phyloP scores from a whole-genome alignment of 345 rosid species.

The Aegle marmelos region DNA sequence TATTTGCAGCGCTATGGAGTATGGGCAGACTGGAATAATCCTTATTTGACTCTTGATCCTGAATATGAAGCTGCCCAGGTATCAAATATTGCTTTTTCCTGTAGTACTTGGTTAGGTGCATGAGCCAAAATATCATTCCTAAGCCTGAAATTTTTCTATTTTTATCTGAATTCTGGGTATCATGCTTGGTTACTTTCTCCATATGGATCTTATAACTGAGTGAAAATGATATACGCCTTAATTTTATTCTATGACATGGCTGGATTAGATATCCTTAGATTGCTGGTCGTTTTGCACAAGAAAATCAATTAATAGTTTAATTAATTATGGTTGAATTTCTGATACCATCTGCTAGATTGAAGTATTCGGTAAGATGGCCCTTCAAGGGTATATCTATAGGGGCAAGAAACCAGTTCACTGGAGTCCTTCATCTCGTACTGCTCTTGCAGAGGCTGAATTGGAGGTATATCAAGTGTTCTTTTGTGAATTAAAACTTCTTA shows the following conservation, averaged over 20 bases:
- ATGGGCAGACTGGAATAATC: constrained; percentile 92
- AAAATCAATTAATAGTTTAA: not conserved
- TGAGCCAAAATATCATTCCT: not conserved
- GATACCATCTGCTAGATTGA: constrained; percentile 60
- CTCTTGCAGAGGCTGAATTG: constrained; percentile 98
- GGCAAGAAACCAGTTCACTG: constrained; percentile 97
- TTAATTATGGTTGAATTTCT: constrained; percentile 3
- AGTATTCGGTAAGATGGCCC: constrained; percentile 87
- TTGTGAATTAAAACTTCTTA: not conserved
- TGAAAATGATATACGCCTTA: not conserved
- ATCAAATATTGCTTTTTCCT: constrained; percentile 29
- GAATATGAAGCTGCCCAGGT: constrained; percentile 98
- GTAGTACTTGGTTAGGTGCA: constrained; percentile 5
- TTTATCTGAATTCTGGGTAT: not conserved
- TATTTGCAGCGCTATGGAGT: constrained; percentile 85
- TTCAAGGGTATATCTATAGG: constrained; percentile 84
- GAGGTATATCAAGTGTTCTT: constrained; percentile 51
- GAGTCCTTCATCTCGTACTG: constrained; percentile 97
- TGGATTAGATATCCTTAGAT: not conserved
- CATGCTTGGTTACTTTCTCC: not conserved
- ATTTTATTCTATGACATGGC: not conserved
- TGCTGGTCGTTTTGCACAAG: not conserved
- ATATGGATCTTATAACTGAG: not conserved
- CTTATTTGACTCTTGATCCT: constrained; percentile 92
- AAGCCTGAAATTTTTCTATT: not conserved